Evolutionary conservation across 202 grass and related monocot species (phyloP), one percentile per base, ranked within the genome.

Genomic region (Digitaria exilis): DNA sequence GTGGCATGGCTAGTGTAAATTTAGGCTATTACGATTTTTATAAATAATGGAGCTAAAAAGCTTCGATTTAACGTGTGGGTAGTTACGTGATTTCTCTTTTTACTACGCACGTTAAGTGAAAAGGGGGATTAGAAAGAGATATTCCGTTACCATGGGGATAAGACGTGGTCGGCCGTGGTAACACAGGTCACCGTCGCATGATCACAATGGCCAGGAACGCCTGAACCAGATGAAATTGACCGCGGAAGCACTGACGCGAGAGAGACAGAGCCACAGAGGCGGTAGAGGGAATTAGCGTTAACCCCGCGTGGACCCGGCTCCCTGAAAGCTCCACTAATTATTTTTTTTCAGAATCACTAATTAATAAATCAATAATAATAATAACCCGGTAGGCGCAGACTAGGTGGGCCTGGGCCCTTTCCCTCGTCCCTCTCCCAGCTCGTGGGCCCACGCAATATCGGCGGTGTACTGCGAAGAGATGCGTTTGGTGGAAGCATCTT

Each of bases 91-190:
- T 9, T 45, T 32, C 44, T 25, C 43, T 16, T 69, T 34, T 65
- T 13, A 71, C 31, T 26, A 6, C 16, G 18, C 71, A 77, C 59
- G 67, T 64, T 28, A 3, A 18, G 56, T 54, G 28, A 3, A 31
- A 18, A 19, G 19, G 3, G 10, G 25, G n/a, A 4, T 4, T 1
- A 26, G 62, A 84, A 56, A 52, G 73, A 56, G 64, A 81, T 45
- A 16, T 63, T 80, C 60, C 29, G 50, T 75, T 60, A 65, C 62
- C 55, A 65, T 21, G 77, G 77, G 65, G 56, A 65, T 78, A 77
- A 81, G 74, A 78, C 78, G 87, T 71, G 87, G 78, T 82, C 78
- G 87, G 83, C 21, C 71, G 54, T 12, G 77, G 77, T 72, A 81
- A 77, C 71, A 39, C 37, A 25, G 12, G 1, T 82, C 49, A 7